These are phyloP conservation scores for Glarea lozoyensis DNA, from an alignment of 495 filamentous ascomycete species.

Conservation along the genomic window DNA sequence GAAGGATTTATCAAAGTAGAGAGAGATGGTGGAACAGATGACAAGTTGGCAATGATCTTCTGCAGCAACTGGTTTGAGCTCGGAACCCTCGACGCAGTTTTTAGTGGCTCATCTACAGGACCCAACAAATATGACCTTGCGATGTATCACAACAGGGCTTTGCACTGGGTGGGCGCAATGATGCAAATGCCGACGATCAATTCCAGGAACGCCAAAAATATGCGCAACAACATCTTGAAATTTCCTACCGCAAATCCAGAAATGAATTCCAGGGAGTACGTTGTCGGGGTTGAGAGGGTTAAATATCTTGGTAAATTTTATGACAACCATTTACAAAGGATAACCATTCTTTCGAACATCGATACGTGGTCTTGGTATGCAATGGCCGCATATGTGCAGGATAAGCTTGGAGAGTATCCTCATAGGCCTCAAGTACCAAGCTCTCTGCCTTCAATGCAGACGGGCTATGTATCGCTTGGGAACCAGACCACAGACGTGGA, in stretches of 20 bases:
- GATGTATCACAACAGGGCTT: not conserved
- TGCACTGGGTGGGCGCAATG: not conserved
- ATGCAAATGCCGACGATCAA: not conserved
- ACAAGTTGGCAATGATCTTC: not conserved
- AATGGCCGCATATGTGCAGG: not conserved
- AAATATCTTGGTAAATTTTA: not conserved
- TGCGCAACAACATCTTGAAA: not conserved
- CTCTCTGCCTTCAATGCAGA: not conserved
- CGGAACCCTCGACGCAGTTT: not conserved
- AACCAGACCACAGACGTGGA: not conserved
- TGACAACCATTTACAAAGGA: not conserved
- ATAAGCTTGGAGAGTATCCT: not conserved
- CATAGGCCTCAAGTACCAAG: not conserved
- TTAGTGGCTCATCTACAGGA: not conserved
- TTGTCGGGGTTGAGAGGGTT: not conserved
- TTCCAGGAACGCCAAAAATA: not conserved
- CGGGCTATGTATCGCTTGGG: not conserved
- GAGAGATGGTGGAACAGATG: not conserved
- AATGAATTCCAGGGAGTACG: not conserved
- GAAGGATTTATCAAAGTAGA: not conserved
- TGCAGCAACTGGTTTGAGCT: not conserved
- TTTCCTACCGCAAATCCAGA: not conserved
- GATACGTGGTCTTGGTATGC: not conserved
- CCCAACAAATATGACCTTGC: not conserved
- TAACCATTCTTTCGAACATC: not conserved